Evolutionary conservation across 2,329 filamentous ascomycete genomes (phyloP).

Genomic region (Fusarium staphyleae): DNA sequence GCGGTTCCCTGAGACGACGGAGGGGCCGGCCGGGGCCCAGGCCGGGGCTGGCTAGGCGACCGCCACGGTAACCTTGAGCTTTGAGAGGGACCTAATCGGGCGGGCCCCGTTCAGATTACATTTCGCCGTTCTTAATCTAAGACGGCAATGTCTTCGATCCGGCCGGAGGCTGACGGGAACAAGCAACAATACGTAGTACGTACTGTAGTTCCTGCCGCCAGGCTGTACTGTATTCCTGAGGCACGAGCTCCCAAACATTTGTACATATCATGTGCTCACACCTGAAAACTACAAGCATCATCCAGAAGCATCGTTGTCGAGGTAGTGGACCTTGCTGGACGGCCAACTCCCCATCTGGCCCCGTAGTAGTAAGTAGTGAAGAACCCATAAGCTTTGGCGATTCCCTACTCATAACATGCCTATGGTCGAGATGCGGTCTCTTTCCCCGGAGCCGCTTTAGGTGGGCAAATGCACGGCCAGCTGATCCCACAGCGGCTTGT

Average conservation of each 20-base stretch:
- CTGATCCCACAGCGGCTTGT: not conserved
- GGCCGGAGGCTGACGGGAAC: conserved; percentile 2
- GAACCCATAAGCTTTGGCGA: conserved; percentile 2
- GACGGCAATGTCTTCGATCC: conserved; percentile 14
- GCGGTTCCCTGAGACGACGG: conserved; percentile 15
- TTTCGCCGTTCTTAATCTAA: conserved; percentile 19
- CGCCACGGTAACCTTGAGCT: conserved; percentile 11
- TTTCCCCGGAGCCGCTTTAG: conserved; percentile 1
- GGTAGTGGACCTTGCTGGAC: conserved; percentile 8
- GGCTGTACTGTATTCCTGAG: not conserved
- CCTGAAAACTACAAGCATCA: not conserved
- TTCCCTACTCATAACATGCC: conserved; percentile 1
- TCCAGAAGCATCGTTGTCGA: conserved; percentile 19
- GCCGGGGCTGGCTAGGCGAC: conserved; percentile 28
- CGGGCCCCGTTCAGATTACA: conserved; percentile 13
- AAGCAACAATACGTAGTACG: not conserved
- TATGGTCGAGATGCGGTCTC: conserved; percentile 10
- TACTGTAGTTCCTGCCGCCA: too few relatives aligned
- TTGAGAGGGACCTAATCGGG: not conserved
- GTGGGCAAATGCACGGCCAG: conserved; percentile 5
- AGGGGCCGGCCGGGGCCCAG: conserved; percentile 23
- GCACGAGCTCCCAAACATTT: conserved; percentile 8
- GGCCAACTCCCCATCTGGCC: not conserved
- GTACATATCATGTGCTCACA: conserved; percentile 10
- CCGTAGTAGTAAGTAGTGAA: conserved; percentile 1